phyloP scores from a whole-genome alignment of 495 filamentous ascomycete species.

The Chaetomidium leptoderma region DNA sequence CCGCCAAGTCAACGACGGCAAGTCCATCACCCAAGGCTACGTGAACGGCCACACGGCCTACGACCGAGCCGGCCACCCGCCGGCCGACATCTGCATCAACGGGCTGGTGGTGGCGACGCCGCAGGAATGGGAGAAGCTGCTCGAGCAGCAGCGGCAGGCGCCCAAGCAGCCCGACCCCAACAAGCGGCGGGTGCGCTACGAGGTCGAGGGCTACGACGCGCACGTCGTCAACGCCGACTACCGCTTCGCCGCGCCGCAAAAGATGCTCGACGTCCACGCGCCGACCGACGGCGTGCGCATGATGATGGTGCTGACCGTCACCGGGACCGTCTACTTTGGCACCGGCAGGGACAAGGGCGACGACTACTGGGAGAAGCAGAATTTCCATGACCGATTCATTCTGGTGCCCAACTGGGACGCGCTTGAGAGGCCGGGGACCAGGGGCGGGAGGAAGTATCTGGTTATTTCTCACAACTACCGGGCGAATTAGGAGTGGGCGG shows the following conservation, averaged over 20 bases:
- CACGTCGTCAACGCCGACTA: slow-evolving; percentile 69
- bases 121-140: slow-evolving; percentile 38
- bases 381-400: slow-evolving; percentile 71
- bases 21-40: slow-evolving; percentile 36
- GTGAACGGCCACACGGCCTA: slow-evolving; percentile 35
- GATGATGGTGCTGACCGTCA: slow-evolving; percentile 64
- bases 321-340: slow-evolving; percentile 51
- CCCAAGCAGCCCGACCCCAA: slow-evolving; percentile 11
- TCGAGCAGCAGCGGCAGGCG: slow-evolving; percentile 32
- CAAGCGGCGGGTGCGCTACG: slow-evolving; percentile 38
- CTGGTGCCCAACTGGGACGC: slow-evolving; percentile 69
- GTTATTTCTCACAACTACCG: slow-evolving; percentile 73
- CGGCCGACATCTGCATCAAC: slow-evolving; percentile 47
- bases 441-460: slow-evolving; percentile 54
- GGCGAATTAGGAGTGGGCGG: slow-evolving; percentile 16
- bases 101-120: slow-evolving; percentile 34
- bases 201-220: slow-evolving; percentile 64
- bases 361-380: slow-evolving; percentile 50
- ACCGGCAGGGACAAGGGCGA: slow-evolving; percentile 15
- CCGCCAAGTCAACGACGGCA: slow-evolving; percentile 32
- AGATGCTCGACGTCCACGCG: slow-evolving; percentile 24
- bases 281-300: slow-evolving; percentile 50
- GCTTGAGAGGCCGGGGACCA: slow-evolving; percentile 33
- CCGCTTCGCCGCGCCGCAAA: slow-evolving; percentile 36
- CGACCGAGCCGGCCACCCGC: slow-evolving; percentile 26